phyloP scores from a whole-genome alignment of 371 early-diverging fungal genomes.

The Mortierella sp. region DNA sequence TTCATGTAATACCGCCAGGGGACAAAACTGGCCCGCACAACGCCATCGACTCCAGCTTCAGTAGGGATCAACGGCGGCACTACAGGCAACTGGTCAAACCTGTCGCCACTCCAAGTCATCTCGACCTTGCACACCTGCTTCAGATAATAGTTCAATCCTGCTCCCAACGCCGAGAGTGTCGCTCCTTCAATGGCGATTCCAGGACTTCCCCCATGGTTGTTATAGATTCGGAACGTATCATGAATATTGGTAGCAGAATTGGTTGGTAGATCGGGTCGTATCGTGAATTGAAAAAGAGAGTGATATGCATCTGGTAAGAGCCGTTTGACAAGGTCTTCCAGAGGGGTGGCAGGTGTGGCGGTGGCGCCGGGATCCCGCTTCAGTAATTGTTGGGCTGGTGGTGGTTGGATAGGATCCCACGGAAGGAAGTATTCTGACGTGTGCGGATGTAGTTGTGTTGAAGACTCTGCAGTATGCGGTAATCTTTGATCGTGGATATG shows the following conservation, averaged over 20 bases:
- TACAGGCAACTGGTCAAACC: conserved; percentile 36
- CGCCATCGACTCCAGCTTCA: neutral
- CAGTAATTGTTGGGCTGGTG: neutral
- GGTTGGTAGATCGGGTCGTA: conserved; percentile 22
- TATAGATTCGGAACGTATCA: conserved; percentile 47
- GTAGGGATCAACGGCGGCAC: conserved; percentile 27
- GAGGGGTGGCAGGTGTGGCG: neutral
- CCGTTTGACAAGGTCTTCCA: conserved; percentile 30
- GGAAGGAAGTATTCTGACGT: neutral
- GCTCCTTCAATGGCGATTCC: conserved; percentile 29
- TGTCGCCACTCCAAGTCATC: conserved; percentile 54
- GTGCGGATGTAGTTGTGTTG: neutral
- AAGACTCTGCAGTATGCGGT: neutral
- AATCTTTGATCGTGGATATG: neutral
- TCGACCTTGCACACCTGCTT: conserved; percentile 49
- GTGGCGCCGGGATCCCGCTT: neutral
- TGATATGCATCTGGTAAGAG: conserved; percentile 40
- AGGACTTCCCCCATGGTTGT: neutral
- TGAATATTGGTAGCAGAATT: conserved; percentile 42
- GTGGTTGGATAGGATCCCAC: neutral
- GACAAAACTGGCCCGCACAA: conserved; percentile 49
- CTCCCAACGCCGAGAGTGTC: conserved; percentile 35
- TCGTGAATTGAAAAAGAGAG: conserved; percentile 28
- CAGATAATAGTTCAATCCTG: conserved; percentile 52
- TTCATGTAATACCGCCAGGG: conserved; percentile 59